phyloP scores from a whole-genome alignment of 768 basidiomycete genomes.

The Calvatia gigantea region DNA sequence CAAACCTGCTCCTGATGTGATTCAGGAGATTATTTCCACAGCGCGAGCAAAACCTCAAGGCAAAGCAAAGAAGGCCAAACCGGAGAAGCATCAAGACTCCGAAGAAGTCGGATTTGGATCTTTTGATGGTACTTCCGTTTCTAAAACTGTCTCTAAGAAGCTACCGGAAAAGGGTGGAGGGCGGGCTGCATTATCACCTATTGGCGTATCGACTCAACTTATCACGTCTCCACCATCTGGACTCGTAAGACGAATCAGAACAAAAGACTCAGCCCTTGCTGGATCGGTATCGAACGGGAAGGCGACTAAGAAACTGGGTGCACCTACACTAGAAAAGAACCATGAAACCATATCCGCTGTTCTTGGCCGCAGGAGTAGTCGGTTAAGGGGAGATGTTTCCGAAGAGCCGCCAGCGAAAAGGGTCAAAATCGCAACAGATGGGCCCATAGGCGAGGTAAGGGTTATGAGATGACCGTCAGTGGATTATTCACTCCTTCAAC shows the following conservation, averaged over 20 bases:
- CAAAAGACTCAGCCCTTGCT: neutral
- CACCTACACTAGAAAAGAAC: neutral
- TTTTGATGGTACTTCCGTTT: neutral
- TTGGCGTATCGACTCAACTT: neutral
- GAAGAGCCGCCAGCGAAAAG: constrained; percentile 6
- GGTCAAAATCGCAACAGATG: neutral
- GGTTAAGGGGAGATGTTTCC: neutral
- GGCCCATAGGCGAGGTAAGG: neutral
- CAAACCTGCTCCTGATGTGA: neutral
- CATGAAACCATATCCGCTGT: constrained; percentile 3
- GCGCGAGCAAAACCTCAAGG: constrained; percentile 10
- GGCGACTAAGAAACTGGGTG: neutral
- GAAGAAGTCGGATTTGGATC: constrained; percentile 6
- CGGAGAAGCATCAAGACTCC: neutral
- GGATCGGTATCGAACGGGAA: neutral
- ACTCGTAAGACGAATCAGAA: neutral
- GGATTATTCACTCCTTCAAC: neutral
- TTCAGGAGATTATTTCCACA: constrained; percentile 4
- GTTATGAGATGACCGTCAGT: neutral
- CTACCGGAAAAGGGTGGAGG: neutral
- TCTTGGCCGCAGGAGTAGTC: constrained; percentile 7
- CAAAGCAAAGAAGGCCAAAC: constrained; percentile 11
- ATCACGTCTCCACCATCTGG: neutral
- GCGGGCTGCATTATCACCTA: neutral
- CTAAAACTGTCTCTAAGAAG: constrained; percentile 4